phyloP scores from a whole-genome alignment of 2,329 filamentous ascomycete species.

The Fusarium ramigenum region DNA sequence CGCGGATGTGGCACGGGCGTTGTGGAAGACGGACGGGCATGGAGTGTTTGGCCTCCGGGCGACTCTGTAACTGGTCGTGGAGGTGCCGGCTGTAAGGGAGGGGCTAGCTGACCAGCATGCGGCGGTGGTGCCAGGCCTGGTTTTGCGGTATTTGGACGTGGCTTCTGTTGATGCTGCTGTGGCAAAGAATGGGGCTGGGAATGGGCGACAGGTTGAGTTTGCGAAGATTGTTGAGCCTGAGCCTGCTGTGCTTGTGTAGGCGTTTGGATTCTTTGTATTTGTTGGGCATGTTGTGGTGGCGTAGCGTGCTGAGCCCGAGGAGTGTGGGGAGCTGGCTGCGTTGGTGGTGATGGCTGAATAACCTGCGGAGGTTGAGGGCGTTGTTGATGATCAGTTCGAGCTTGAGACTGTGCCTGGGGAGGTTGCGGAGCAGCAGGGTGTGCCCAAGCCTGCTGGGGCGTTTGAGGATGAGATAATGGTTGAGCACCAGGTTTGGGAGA shows the following conservation, averaged over 20 bases:
- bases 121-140: slow-evolving; percentile 50
- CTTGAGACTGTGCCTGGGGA: slow-evolving; percentile 30
- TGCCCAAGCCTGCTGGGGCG: slow-evolving; percentile 35
- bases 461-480: slow-evolving; percentile 37
- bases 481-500: slow-evolving; percentile 34
- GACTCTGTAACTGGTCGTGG: slow-evolving; percentile 39
- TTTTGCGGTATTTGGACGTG: slow-evolving; percentile 41
- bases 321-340: slow-evolving; percentile 29
- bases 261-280: slow-evolving; percentile 34
- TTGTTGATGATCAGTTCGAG: slow-evolving; percentile 30
- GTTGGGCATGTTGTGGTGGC: slow-evolving; percentile 26
- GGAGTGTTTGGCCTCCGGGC: slow-evolving; percentile 36
- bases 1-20: slow-evolving; percentile 50
- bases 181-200: slow-evolving; percentile 31
- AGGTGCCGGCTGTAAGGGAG: slow-evolving; percentile 49
- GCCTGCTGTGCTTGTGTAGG: slow-evolving; percentile 10
- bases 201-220: slow-evolving; percentile 28
- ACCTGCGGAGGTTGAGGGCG: slow-evolving; percentile 27
- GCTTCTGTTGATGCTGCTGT: slow-evolving; percentile 36
- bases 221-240: slow-evolving; percentile 28
- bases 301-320: slow-evolving; percentile 36
- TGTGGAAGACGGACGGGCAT: slow-evolving; percentile 45
- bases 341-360: slow-evolving; percentile 13
- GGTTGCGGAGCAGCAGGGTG: slow-evolving; percentile 33
- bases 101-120: slow-evolving; percentile 47